A percentile compares a stretch with the other conserved stretches of the same genome.
Conservation (phyloP, 371 early-diverging fungal species). For the Lichtheimia ornata region DNA sequence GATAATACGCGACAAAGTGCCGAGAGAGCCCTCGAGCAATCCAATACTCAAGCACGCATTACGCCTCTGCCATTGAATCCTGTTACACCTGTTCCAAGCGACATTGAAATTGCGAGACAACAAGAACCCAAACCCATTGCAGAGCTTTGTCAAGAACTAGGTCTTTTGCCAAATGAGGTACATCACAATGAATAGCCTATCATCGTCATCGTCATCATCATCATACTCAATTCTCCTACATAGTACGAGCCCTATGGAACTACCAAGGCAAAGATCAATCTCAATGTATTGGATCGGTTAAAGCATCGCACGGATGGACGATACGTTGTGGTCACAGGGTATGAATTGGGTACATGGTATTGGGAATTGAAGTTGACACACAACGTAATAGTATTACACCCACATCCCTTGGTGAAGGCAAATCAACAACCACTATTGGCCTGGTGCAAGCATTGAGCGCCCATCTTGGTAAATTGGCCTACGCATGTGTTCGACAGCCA, state of each 20-base stretch:
- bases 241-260: constrained; percentile 89
- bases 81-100: constrained; percentile 82
- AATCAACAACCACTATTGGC: constrained; percentile 95
- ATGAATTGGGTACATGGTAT: not conserved
- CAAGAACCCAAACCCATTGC: constrained; percentile 85
- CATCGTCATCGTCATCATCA: too few relatives aligned
- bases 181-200: not conserved
- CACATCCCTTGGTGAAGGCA: constrained; percentile 97
- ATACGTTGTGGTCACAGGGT: constrained; percentile 94
- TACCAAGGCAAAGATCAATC: constrained; percentile 87
- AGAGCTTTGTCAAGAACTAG: constrained; percentile 84
- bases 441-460: constrained; percentile 93
- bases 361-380: too few relatives aligned
- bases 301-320: constrained; percentile 77
- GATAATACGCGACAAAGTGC: constrained; percentile 80
- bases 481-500: constrained; percentile 96
- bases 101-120: constrained; percentile 89
- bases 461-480: constrained; percentile 80
- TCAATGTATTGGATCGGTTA: constrained; percentile 82
- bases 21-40: constrained; percentile 34
- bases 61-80: constrained; percentile 66
- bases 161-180: constrained; percentile 67
- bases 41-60: constrained; percentile 51
- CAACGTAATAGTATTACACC: constrained; percentile 78
- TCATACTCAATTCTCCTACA: constrained; percentile 5